Evolutionary conservation across 345 rosid species (phyloP).

Genomic region (Isatis tinctoria): DNA sequence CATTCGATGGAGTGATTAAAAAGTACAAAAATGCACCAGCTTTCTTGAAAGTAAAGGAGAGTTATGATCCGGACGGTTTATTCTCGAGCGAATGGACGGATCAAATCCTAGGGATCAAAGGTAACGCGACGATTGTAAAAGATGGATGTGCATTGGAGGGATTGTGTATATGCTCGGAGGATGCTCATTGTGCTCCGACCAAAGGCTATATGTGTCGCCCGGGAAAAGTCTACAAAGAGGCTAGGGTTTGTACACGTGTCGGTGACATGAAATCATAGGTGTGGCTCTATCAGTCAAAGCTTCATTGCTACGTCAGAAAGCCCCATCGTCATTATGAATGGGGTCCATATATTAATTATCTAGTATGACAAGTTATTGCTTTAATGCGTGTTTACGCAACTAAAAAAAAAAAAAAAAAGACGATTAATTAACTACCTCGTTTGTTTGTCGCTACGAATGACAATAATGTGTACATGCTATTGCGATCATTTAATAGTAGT

Average conservation of each 20-base stretch:
- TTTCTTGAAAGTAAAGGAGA: slow-evolving; percentile 44
- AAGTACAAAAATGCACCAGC: slow-evolving; percentile 39
- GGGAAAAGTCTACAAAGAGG: slow-evolving; percentile 45
- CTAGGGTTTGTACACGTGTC: slow-evolving; percentile 48
- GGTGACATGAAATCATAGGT: not conserved
- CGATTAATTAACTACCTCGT: no score
- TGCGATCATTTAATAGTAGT: not conserved
- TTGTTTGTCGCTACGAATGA: not conserved
- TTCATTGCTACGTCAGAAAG: not conserved
- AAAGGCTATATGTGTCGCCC: slow-evolving; percentile 24
- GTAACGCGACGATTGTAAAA: slow-evolving; percentile 22
- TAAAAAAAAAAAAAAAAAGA: no score
- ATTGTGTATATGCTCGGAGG: slow-evolving; percentile 58
- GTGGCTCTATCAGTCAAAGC: not conserved
- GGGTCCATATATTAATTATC: not conserved
- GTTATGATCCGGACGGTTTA: slow-evolving; percentile 44
- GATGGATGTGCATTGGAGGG: slow-evolving; percentile 72
- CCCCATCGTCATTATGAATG: no score
- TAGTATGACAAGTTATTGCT: not conserved
- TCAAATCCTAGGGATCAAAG: slow-evolving; percentile 8
- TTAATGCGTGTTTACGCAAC: no score
- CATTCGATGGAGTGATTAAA: slow-evolving; percentile 42
- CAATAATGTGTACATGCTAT: not conserved
- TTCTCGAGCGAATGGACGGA: slow-evolving; percentile 1
- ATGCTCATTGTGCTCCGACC: slow-evolving; percentile 58